Evolutionary conservation across 768 basidiomycete species (phyloP).

Genomic region (Astraeus odoratus): DNA sequence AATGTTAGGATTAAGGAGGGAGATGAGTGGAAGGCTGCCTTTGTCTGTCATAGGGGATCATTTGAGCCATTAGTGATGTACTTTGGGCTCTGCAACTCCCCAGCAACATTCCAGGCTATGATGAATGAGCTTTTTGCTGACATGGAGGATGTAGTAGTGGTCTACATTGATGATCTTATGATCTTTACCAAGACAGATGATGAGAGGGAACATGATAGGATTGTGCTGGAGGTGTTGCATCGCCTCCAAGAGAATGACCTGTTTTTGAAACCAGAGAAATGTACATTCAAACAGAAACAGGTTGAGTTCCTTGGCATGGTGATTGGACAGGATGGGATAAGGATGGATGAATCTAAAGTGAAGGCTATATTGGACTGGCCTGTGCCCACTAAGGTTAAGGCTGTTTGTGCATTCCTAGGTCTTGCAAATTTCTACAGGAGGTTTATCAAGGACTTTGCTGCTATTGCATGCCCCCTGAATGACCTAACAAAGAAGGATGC

Average conservation of each 20-base stretch:
- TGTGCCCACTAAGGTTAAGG: constrained; percentile 7
- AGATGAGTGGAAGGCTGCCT: constrained; percentile 37
- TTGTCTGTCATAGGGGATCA: constrained; percentile 29
- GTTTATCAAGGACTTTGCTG: constrained; percentile 25
- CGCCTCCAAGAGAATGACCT: constrained; percentile 26
- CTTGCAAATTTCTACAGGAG: constrained; percentile 26
- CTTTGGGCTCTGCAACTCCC: constrained; percentile 31
- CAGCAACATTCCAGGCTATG: constrained; percentile 31
- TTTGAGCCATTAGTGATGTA: too few relatives aligned
- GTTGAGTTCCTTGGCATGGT: constrained; percentile 29
- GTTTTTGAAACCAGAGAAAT: constrained; percentile 33
- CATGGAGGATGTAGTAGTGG: constrained; percentile 26
- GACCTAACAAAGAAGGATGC: constrained; percentile 20
- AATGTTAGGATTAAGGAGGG: constrained; percentile 30
- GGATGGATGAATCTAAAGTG: constrained; percentile 30
- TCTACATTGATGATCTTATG: constrained; percentile 42
- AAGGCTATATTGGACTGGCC: constrained; percentile 26
- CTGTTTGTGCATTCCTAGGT: constrained; percentile 22
- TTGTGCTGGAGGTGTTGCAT: constrained; percentile 20
- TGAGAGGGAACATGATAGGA: constrained; percentile 8
- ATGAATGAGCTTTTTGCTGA: constrained; percentile 16
- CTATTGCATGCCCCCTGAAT: constrained; percentile 19
- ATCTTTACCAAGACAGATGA: constrained; percentile 21
- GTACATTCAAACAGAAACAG: constrained; percentile 19
- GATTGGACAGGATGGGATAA: constrained; percentile 12